These are phyloP conservation scores for Candida glaebosa DNA, from an alignment of 805 yeast genomes.

Conservation along the genomic window DNA sequence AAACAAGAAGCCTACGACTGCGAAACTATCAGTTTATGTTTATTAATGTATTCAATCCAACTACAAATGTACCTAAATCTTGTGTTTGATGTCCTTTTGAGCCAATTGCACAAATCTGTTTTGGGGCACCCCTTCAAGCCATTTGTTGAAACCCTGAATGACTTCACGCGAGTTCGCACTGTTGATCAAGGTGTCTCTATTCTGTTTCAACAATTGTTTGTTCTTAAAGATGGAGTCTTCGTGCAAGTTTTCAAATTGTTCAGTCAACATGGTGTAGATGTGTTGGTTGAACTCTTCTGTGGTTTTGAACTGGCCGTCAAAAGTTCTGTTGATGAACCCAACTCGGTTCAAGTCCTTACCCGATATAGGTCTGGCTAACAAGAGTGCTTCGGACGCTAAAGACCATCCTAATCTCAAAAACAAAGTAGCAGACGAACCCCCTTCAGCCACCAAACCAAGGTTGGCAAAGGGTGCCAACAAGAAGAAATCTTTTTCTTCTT, in stretches of 20 bases:
- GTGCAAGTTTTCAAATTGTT: conserved; percentile 42
- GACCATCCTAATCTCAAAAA: conserved; percentile 70
- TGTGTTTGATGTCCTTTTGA: conserved; percentile 56
- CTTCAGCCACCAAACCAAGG: conserved; percentile 81
- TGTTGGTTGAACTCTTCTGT: conserved; percentile 43
- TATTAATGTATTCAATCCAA: not conserved
- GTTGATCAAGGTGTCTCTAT: conserved; percentile 37
- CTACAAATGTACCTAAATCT: conserved; percentile 35
- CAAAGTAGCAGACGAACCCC: conserved; percentile 67
- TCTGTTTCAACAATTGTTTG: conserved; percentile 39
- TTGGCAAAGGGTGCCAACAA: conserved; percentile 79
- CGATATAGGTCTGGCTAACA: conserved; percentile 62
- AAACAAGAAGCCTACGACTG: too few relatives aligned
- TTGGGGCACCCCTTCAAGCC: conserved; percentile 76
- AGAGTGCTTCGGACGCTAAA: conserved; percentile 66
- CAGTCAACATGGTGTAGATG: conserved; percentile 33
- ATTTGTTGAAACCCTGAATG: conserved; percentile 62
- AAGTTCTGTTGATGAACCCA: conserved; percentile 64
- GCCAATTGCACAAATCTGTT: conserved; percentile 55
- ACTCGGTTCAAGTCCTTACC: conserved; percentile 53
- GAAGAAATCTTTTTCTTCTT: conserved; percentile 52
- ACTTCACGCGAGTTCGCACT: conserved; percentile 63
- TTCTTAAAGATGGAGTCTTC: conserved; percentile 37
- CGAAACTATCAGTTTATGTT: not conserved
- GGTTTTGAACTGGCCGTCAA: conserved; percentile 30